Percentiles rank a stretch among this genome's conserved stretches.
Conservation (phyloP, 2,329 filamentous ascomycete species). For the Nigrospora sphaerica region DNA sequence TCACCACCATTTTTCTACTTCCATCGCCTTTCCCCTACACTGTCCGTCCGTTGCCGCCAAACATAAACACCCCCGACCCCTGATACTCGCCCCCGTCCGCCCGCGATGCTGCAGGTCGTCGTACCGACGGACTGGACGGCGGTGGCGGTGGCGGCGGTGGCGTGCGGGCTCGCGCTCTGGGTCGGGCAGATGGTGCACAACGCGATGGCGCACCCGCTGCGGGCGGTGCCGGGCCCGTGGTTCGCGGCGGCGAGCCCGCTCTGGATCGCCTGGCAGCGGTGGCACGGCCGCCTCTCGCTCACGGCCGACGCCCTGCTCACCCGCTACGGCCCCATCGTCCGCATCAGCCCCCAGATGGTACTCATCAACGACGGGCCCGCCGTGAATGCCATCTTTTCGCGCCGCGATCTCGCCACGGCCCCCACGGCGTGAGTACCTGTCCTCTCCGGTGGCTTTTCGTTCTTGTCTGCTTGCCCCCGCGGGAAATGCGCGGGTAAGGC, state of each 20-base stretch:
- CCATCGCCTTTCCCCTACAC: too few relatives aligned
- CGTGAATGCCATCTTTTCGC: slow-evolving; percentile 7
- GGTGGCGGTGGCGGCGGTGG: background rate
- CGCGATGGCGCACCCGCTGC: background rate
- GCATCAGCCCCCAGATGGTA: slow-evolving; percentile 16
- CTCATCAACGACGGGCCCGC: slow-evolving; percentile 14
- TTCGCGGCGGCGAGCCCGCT: slow-evolving; percentile 6
- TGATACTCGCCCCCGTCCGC: too few relatives aligned
- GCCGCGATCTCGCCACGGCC: slow-evolving; percentile 9
- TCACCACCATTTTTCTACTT: too few relatives aligned
- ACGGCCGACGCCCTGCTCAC: slow-evolving; percentile 7
- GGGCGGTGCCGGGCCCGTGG: slow-evolving; percentile 4
- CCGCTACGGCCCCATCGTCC: slow-evolving; percentile 14
- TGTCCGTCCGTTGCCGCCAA: too few relatives aligned
- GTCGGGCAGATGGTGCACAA: background rate
- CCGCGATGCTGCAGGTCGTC: background rate
- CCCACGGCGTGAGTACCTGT: slow-evolving; percentile 1
- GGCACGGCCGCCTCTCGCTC: slow-evolving; percentile 10
- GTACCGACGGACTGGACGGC: slow-evolving; percentile 1
- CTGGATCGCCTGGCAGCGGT: slow-evolving; percentile 10
- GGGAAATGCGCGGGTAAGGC: too few relatives aligned
- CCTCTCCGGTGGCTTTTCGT: too few relatives aligned
- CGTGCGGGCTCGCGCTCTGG: background rate
- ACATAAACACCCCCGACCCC: too few relatives aligned
- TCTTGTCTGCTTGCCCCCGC: too few relatives aligned